Percentiles rank a stretch among this genome's conserved stretches.
Evolutionary conservation across 164 flowering plant genomes (phyloP).

Genomic region (Magnolia changhungtana): DNA sequence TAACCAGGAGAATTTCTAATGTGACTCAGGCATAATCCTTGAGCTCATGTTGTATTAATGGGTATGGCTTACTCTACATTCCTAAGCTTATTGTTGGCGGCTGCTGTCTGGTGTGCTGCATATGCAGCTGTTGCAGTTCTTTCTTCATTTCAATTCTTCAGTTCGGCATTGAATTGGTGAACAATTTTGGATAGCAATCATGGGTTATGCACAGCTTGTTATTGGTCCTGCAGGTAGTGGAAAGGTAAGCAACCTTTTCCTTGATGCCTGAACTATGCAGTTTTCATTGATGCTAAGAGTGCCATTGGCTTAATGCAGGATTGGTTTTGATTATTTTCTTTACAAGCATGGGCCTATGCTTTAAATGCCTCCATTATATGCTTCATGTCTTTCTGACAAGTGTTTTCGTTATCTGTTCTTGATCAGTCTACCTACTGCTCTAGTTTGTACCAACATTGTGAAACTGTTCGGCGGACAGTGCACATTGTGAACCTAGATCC

Average conservation of each 20-base stretch:
- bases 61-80: slow-evolving; percentile 39
- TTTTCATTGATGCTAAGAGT: not conserved
- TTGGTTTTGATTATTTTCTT: not conserved
- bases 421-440: slow-evolving; percentile 94
- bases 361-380: not conserved
- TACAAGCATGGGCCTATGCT: not conserved
- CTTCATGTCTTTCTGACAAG: not conserved
- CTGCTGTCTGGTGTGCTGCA: slow-evolving; percentile 63
- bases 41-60: not conserved
- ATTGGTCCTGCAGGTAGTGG: slow-evolving; percentile 98
- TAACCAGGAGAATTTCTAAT: not conserved
- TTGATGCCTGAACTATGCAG: slow-evolving; percentile 1
- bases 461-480: slow-evolving; percentile 58
- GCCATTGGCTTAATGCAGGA: not conserved
- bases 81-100: slow-evolving; percentile 40
- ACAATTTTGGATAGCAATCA: slow-evolving; percentile 14
- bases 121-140: slow-evolving; percentile 56
- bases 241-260: slow-evolving; percentile 47
- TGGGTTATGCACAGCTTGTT: slow-evolving; percentile 96
- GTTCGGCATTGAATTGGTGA: slow-evolving; percentile 15
- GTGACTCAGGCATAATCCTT: not conserved
- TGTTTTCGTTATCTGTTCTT: not conserved
- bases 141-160: slow-evolving; percentile 19
- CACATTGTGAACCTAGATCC: slow-evolving; percentile 92
- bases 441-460: slow-evolving; percentile 73